Evolutionary conservation across 352 stramenopile species (phyloP), one percentile per base, ranked within the genome.

Genomic region (Phytophthora cactorum): DNA sequence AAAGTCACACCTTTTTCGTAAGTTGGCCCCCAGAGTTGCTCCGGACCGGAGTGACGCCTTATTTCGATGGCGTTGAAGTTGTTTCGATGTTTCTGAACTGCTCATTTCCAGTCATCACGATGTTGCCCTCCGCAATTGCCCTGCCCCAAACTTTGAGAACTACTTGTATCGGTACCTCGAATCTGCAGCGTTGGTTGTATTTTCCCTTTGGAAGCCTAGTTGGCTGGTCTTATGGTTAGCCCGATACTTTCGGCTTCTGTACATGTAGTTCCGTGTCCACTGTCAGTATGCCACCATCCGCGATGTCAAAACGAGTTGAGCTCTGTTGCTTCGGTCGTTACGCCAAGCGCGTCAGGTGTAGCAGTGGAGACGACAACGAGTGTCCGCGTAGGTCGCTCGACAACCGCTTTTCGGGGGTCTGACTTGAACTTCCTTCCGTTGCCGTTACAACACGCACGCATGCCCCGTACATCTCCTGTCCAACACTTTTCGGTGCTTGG

Each of bases 1-100:
- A 64, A 66, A 70, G 63, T 66, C 58, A 49, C 45, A 64, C 31
- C 38, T 43, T 61, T 64, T 69, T 64, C 45, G 34, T 51, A 7
- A 52, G n/a, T 46, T 38, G 49, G 31, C 43, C 47, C 49, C 47
- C 54, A 59, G 52, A 59, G 52, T 38, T 59, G 32, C 50, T n/a
- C 17, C 12, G 43, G 47, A 12, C 34, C 9, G 34, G 51, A 45
- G 31, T 34, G 51, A 29, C 32, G 31, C 39, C 25, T 34, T 49
- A 34, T 63, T 59, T 53, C 39, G 27, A 11, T 67, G 47, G 22
- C 44, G 54, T 71, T 68, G 61, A 63, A 67, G 55, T 63, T 63
- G 22, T 51, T 29, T 49, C 34, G 45, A 61, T 68, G 27, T 61
- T 46, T 69, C 31, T 66, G 38, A 38, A 36, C 41, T 47, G 31